Evolutionary conservation across 768 basidiomycete genomes (phyloP).

Genomic region (Sporobolomyces pararoseus): DNA sequence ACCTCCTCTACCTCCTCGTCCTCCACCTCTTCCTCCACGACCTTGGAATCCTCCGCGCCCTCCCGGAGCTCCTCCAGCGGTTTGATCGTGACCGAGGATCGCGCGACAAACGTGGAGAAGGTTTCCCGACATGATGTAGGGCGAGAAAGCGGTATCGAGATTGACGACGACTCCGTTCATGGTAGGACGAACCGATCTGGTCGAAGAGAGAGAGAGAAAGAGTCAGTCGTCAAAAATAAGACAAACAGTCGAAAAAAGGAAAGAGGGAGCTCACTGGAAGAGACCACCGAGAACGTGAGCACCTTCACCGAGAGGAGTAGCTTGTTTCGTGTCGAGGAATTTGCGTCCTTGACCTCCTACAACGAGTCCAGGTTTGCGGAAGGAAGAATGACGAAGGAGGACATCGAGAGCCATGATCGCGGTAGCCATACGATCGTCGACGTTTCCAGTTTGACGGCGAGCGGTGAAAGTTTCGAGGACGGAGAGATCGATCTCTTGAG

Average conservation of each 20-base stretch:
- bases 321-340: conserved; percentile 14
- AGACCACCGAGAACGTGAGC: conserved; percentile 29
- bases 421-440: conserved; percentile 18
- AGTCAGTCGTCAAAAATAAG: neutral
- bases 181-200: conserved; percentile 29
- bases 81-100: conserved; percentile 21
- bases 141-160: conserved; percentile 37
- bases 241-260: neutral
- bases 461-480: conserved; percentile 14
- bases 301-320: conserved; percentile 26
- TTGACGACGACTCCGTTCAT: conserved; percentile 31
- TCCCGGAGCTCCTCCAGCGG: neutral
- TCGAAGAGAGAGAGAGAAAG: neutral
- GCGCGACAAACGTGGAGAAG: conserved; percentile 25
- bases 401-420: conserved; percentile 35
- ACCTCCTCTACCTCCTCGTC: conserved; percentile 2
- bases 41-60: neutral
- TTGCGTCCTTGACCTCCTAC: conserved; percentile 29
- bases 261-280: conserved; percentile 20
- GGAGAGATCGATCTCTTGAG: conserved; percentile 28
- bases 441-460: neutral
- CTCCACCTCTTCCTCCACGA: neutral
- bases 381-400: conserved; percentile 29
- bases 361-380: conserved; percentile 11
- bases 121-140: conserved; percentile 28